Conservation (phyloP, 257 asterid genomes). For the Striga asiatica region DNA sequence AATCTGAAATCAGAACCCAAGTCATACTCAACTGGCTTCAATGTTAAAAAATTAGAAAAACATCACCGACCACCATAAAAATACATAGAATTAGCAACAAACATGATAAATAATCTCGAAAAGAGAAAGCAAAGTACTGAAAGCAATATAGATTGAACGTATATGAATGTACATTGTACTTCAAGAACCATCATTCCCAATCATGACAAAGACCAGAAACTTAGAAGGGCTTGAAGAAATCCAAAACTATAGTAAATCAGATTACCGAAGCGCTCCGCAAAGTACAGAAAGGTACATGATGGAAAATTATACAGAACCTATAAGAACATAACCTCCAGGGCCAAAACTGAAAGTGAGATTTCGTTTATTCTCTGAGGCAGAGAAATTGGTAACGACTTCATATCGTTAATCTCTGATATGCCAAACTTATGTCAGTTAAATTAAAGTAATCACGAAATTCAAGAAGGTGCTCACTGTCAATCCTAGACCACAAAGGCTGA, state of each 20-base stretch:
- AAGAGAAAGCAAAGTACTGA: not conserved
- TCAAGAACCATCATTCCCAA: not conserved
- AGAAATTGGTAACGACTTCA: not conserved
- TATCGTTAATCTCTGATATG: not conserved
- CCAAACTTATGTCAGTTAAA: not conserved
- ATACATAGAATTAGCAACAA: not conserved
- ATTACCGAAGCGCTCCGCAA: slow-evolving; percentile 4
- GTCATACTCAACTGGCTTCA: not conserved
- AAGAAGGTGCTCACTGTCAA: slow-evolving; percentile 42
- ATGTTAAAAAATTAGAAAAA: not conserved
- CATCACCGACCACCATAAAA: not conserved
- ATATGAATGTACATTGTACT: not conserved
- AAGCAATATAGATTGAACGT: not conserved
- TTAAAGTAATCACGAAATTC: not conserved
- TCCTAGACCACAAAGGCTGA: slow-evolving; percentile 78
- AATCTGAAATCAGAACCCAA: slow-evolving; percentile 4
- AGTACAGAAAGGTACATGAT: not conserved
- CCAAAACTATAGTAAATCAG: not conserved
- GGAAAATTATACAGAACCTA: slow-evolving; percentile 8
- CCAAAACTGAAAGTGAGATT: not conserved
- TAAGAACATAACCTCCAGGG: not conserved
- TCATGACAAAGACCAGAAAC: not conserved
- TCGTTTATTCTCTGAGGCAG: not conserved
- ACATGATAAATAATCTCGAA: not conserved
- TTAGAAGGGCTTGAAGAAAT: not conserved